Evolutionary conservation across 331 rosid species (phyloP).

Genomic region (Dryas integrifolia): DNA sequence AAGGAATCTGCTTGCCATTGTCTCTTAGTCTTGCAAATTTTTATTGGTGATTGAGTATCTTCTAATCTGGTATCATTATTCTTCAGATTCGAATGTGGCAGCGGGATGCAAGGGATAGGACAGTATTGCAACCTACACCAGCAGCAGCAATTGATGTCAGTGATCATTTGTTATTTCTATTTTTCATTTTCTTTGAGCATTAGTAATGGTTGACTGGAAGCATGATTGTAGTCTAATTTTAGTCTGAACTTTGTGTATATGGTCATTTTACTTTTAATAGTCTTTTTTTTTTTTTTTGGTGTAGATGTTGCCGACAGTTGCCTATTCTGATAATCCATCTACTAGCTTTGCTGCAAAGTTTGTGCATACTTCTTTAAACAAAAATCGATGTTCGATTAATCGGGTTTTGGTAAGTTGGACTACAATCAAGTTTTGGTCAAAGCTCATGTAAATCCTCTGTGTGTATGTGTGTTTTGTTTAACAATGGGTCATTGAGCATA

Average conservation of each 20-base stretch:
- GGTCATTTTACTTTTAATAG: conserved; percentile 11
- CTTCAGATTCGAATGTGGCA: conserved; percentile 88
- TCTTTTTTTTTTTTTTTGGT: conserved; percentile 24
- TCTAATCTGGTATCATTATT: conserved; percentile 16
- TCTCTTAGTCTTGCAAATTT: conserved; percentile 14
- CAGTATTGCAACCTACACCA: conserved; percentile 76
- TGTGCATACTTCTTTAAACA: conserved; percentile 94
- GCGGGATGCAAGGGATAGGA: conserved; percentile 81
- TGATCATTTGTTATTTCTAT: conserved; percentile 10
- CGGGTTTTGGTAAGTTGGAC: conserved; percentile 78
- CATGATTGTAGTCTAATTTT: conserved; percentile 3
- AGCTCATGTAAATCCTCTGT: conserved; percentile 8
- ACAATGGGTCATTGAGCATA: neutral
- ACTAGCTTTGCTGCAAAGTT: conserved; percentile 92
- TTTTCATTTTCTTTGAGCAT: conserved; percentile 14
- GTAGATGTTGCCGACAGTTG: conserved; percentile 91
- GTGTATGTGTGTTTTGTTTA: neutral
- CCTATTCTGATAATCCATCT: conserved; percentile 93
- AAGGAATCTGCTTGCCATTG: conserved; percentile 1
- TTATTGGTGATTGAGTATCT: conserved; percentile 19
- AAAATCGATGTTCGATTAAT: conserved; percentile 89
- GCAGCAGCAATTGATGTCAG: conserved; percentile 96
- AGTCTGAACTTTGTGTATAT: conserved; percentile 15
- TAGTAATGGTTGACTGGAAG: conserved; percentile 15
- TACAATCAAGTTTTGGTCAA: neutral